Evolutionary conservation across 2,329 filamentous ascomycete genomes (phyloP).

Genomic region (Fusarium clavum): DNA sequence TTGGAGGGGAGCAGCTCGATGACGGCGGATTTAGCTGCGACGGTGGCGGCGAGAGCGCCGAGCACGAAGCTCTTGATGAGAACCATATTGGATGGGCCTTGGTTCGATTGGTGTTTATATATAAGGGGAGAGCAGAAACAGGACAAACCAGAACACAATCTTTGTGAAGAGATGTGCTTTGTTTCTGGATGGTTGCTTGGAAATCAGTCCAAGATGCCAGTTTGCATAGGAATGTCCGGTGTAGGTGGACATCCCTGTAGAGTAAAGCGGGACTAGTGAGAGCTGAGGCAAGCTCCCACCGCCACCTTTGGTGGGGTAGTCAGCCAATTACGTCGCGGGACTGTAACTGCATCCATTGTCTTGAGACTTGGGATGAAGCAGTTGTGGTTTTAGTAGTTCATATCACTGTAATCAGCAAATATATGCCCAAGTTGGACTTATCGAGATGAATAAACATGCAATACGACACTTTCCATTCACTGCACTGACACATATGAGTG

Average conservation of each 20-base stretch:
- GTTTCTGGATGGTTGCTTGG: conserved; percentile 38
- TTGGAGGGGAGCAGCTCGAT: conserved; percentile 89
- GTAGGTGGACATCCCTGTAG: conserved; percentile 31
- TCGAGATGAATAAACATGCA: not conserved
- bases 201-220: conserved; percentile 49
- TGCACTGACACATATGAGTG: not conserved
- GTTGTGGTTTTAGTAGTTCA: not conserved
- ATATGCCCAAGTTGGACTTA: not conserved
- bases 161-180: conserved; percentile 20
- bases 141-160: conserved; percentile 22
- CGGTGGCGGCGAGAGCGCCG: conserved; percentile 65
- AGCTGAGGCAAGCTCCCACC: conserved; percentile 40
- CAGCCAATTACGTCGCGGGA: not conserved
- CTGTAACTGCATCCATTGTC: not conserved
- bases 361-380: not conserved
- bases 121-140: not conserved
- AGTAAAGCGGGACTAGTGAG: conserved; percentile 33
- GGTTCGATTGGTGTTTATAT: not conserved
- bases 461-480: not conserved
- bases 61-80: conserved; percentile 71
- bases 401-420: conserved; percentile 17
- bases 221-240: conserved; percentile 43
- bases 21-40: conserved; percentile 81
- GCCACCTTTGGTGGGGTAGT: conserved; percentile 4
- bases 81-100: conserved; percentile 58